phyloP scores from a whole-genome alignment of 352 stramenopile genomes.

The Ophiocytium majus region DNA sequence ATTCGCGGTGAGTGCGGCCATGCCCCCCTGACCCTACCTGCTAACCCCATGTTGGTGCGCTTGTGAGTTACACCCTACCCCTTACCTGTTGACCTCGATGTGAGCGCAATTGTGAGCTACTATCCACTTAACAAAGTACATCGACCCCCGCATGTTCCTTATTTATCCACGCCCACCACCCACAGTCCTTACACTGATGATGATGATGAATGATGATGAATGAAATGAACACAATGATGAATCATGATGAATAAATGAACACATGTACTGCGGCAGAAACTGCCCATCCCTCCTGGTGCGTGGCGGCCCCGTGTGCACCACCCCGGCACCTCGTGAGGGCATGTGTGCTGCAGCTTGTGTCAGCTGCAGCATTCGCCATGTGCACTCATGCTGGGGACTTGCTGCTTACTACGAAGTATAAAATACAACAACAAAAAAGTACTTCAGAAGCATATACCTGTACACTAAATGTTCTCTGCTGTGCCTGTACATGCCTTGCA shows the following conservation, averaged over 20 bases:
- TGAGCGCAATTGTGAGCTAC: not conserved
- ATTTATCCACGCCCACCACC: not conserved
- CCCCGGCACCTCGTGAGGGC: not conserved
- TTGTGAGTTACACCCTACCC: not conserved
- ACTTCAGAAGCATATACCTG: not conserved
- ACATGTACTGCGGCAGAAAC: no score
- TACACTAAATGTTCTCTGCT: not conserved
- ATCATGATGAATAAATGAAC: no score
- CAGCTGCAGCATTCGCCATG: not conserved
- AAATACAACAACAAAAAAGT: not conserved
- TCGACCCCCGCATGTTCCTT: not conserved
- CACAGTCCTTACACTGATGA: not conserved
- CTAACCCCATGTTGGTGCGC: not conserved
- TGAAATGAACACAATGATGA: no score
- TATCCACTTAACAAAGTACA: not conserved
- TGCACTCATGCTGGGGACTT: not conserved
- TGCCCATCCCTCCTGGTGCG: no score
- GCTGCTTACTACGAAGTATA: not conserved
- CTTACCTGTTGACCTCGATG: not conserved
- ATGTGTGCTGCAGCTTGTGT: not conserved
- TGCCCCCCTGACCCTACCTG: not conserved
- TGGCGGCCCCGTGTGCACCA: no score
- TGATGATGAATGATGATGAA: no score
- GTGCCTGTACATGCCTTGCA: not conserved
- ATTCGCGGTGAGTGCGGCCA: constrained; percentile 16